A percentile compares a stretch with the other conserved stretches of the same genome.
Conservation (phyloP, 805 yeast species). For the Metschnikowia noctiluminum region DNA sequence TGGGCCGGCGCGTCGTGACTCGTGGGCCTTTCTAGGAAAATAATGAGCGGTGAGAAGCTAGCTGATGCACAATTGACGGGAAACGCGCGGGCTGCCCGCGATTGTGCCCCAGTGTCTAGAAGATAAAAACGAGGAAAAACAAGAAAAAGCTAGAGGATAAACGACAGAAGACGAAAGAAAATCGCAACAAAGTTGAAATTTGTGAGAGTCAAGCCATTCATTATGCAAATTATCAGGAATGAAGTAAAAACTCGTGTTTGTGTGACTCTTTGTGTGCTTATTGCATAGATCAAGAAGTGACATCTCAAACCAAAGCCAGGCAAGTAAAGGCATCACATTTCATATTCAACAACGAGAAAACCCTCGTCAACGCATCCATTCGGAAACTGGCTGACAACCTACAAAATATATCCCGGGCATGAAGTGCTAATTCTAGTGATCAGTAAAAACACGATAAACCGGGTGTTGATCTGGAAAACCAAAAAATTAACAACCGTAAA, state of each 20-base stretch:
- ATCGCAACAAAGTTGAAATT: no score
- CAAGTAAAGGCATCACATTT: background rate
- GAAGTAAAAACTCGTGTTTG: no score
- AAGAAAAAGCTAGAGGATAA: no score
- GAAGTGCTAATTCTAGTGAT: constrained; percentile 43
- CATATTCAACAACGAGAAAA: background rate
- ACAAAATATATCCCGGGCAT: constrained; percentile 45
- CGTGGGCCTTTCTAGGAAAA: background rate
- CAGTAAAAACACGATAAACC: constrained; percentile 45
- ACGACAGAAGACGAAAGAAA: no score
- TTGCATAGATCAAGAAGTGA: no score
- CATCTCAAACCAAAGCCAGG: no score
- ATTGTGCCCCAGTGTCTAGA: no score
- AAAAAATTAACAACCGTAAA: constrained; percentile 29
- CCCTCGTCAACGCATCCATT: no score
- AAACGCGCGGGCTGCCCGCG: background rate
- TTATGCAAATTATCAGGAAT: no score
- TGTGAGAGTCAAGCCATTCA: no score
- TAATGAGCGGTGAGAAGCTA: background rate
- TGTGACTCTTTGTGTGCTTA: no score
- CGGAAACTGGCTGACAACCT: background rate
- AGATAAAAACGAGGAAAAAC: no score
- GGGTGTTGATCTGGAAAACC: constrained; percentile 39
- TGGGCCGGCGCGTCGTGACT: background rate
- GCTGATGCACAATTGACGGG: background rate